phyloP scores from a whole-genome alignment of 164 flowering plant species.

The Macadamia tetraphylla region DNA sequence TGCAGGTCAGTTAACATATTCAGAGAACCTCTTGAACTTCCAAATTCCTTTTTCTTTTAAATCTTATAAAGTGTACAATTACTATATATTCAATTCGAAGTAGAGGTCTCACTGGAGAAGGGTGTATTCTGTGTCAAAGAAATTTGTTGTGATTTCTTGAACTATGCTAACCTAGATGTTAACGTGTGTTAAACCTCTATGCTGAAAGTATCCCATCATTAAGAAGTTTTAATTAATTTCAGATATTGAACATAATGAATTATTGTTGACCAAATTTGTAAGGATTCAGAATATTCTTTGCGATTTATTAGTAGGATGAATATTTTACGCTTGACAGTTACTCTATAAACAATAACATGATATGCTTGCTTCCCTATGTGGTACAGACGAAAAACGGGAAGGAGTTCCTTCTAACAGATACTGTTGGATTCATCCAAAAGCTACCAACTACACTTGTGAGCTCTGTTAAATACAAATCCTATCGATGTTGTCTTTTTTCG shows the following conservation, averaged over 20 bases:
- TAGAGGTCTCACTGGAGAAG: not conserved
- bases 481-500: not conserved
- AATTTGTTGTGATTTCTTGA: not conserved
- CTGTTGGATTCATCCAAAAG: conserved; percentile 97
- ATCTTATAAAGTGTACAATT: not conserved
- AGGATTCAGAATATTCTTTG: not conserved
- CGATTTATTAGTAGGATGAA: not conserved
- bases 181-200: not conserved
- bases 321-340: not conserved
- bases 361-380: conserved; percentile 15
- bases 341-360: conserved; percentile 3
- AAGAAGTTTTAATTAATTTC: not conserved
- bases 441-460: conserved; percentile 86
- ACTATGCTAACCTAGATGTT: not conserved
- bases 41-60: not conserved
- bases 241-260: not conserved
- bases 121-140: not conserved
- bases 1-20: conserved; percentile 53
- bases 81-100: not conserved
- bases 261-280: not conserved
- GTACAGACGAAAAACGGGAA: conserved; percentile 78
- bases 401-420: conserved; percentile 93
- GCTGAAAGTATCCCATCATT: not conserved
- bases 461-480: not conserved
- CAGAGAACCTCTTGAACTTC: not conserved